Percentiles rank a stretch among this genome's conserved stretches.
phyloP scores from a whole-genome alignment of 306 rosid genomes.

The Astragalus glycyphyllos region DNA sequence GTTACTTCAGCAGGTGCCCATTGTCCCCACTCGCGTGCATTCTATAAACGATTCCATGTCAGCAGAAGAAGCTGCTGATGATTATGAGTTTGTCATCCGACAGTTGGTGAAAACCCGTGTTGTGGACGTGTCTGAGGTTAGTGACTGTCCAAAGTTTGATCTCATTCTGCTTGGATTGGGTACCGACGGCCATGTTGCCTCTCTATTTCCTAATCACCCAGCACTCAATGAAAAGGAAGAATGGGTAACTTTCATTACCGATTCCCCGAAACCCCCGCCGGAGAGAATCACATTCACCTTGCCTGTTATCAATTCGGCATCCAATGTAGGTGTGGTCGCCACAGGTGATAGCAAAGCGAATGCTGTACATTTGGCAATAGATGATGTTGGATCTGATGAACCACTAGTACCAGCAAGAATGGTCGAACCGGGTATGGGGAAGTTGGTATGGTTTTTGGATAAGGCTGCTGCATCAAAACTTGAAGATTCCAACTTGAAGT shows the following conservation, averaged over 20 bases:
- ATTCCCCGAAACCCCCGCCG: conserved; percentile 96
- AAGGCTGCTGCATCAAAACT: conserved; percentile 85
- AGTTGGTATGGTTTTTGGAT: conserved; percentile 94
- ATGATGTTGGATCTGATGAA: conserved; percentile 56
- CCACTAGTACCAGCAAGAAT: conserved; percentile 68
- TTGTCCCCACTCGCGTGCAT: conserved; percentile 86
- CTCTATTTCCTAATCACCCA: conserved; percentile 80
- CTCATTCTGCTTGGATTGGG: conserved; percentile 95
- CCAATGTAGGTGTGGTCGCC: conserved; percentile 79
- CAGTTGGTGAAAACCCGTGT: conserved; percentile 90
- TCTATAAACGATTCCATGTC: conserved; percentile 89
- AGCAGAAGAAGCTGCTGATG: conserved; percentile 95
- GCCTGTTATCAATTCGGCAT: conserved; percentile 96
- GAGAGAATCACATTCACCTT: conserved; percentile 96
- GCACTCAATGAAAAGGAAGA: conserved; percentile 72
- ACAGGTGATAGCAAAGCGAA: conserved; percentile 79
- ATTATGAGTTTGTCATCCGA: conserved; percentile 86
- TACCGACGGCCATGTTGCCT: conserved; percentile 87
- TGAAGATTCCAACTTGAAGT: conserved; percentile 53
- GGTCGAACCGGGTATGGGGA: conserved; percentile 82
- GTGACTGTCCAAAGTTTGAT: conserved; percentile 96
- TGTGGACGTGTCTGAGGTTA: conserved; percentile 73
- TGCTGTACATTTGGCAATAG: conserved; percentile 74
- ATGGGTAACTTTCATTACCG: conserved; percentile 92
- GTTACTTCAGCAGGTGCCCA: conserved; percentile 69